Percentiles rank a stretch among this genome's conserved stretches.
These are phyloP conservation scores for Dactylellina parvicollis DNA, from an alignment of 2,329 filamentous ascomycete species.

Conservation along the genomic window DNA sequence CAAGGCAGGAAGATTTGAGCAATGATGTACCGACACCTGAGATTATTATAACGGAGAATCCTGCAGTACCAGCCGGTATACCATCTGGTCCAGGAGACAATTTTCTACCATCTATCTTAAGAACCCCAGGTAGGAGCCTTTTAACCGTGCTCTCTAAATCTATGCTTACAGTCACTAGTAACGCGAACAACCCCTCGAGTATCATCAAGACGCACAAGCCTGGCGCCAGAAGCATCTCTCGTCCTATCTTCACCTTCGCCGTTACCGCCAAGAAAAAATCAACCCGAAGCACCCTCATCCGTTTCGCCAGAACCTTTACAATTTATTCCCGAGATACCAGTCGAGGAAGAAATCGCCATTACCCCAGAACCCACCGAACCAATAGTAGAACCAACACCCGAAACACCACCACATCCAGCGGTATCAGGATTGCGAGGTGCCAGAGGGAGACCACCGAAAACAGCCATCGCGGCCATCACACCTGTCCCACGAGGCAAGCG, in stretches of 20 bases:
- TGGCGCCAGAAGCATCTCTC: conserved; percentile 27
- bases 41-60: neutral
- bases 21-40: conserved; percentile 21
- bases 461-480: conserved; percentile 43
- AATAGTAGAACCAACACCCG: neutral
- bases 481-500: conserved; percentile 55
- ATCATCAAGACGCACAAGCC: conserved; percentile 16
- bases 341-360: conserved; percentile 19
- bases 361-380: conserved; percentile 17
- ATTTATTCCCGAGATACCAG: conserved; percentile 33
- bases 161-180: conserved; percentile 16
- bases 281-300: conserved; percentile 28
- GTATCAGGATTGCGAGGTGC: conserved; percentile 17
- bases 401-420: neutral
- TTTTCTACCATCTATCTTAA: conserved; percentile 1
- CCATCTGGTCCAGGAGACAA: neutral
- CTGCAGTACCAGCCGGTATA: neutral
- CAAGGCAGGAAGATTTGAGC: conserved; percentile 6
- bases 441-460: conserved; percentile 1
- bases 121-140: conserved; percentile 30
- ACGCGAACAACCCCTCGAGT: conserved; percentile 20
- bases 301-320: conserved; percentile 41
- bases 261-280: conserved; percentile 23
- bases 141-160: neutral
- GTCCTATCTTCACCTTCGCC: conserved; percentile 43